Conservation (phyloP, 1,284 basidiomycete species). For the Cryptococcus amylolentus region DNA sequence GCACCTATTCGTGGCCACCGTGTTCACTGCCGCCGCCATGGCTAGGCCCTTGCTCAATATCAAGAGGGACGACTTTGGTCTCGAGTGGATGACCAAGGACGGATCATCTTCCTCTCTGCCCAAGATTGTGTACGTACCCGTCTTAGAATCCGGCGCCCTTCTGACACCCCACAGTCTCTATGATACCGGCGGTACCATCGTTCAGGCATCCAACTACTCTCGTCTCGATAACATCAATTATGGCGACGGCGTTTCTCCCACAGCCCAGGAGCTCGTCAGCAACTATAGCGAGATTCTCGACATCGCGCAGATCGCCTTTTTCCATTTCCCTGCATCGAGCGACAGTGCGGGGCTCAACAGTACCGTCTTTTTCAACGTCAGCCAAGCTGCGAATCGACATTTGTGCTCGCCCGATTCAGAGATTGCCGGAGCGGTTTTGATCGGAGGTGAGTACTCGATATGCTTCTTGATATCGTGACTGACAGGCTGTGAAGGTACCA, state of each 20-base stretch:
- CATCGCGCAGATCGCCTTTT: constrained; percentile 10
- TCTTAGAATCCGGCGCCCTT: not conserved
- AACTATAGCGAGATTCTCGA: constrained; percentile 14
- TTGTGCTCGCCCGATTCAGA: constrained; percentile 25
- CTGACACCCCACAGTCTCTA: constrained; percentile 3
- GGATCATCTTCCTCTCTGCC: constrained; percentile 3
- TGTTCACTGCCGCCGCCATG: not conserved
- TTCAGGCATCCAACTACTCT: constrained; percentile 9
- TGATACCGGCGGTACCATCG: constrained; percentile 13
- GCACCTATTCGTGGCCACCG: not conserved
- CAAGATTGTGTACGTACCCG: constrained; percentile 9
- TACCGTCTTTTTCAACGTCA: constrained; percentile 25
- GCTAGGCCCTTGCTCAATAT: constrained; percentile 2
- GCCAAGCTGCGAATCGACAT: constrained; percentile 25
- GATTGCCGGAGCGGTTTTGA: constrained; percentile 24
- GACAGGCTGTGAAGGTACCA: constrained; percentile 17
- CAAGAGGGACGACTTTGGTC: constrained; percentile 9
- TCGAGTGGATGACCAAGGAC: constrained; percentile 13
- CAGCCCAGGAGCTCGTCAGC: constrained; percentile 8
- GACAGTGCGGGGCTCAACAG: constrained; percentile 19
- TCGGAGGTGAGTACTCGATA: constrained; percentile 5
- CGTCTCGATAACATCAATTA: constrained; percentile 15
- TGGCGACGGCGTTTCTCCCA: constrained; percentile 3
- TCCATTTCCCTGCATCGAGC: constrained; percentile 4
- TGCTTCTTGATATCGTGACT: no score